Evolutionary conservation across 257 asterid species (phyloP).

Genomic region (Capsicum baccatum): DNA sequence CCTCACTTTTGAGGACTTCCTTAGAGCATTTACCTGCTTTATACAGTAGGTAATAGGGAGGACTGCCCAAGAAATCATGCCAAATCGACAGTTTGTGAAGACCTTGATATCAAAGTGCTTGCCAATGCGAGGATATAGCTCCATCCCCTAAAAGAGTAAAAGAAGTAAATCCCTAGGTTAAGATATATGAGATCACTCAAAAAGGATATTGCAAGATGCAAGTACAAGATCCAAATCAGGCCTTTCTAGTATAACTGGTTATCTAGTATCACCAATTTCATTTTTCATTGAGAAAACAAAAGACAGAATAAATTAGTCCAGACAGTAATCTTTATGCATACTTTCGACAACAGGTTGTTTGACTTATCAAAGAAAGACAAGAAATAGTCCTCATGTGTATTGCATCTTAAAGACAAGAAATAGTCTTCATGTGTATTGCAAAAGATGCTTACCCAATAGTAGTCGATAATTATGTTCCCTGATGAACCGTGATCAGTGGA

Average conservation of each 20-base stretch:
- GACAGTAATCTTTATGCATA: slow-evolving; percentile 8
- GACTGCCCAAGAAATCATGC: slow-evolving; percentile 99
- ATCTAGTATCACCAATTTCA: slow-evolving; percentile 14
- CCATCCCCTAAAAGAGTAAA: slow-evolving; percentile 80
- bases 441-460: slow-evolving; percentile 79
- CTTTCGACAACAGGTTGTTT: background rate
- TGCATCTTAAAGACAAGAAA: background rate
- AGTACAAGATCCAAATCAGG: background rate
- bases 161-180: slow-evolving; percentile 22
- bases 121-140: slow-evolving; percentile 96
- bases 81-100: slow-evolving; percentile 95
- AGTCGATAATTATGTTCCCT: slow-evolving; percentile 87
- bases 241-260: background rate
- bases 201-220: background rate
- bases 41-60: slow-evolving; percentile 94
- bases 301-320: background rate
- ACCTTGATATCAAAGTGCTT: slow-evolving; percentile 93
- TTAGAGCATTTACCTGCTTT: slow-evolving; percentile 70
- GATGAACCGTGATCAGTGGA: slow-evolving; percentile 90
- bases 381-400: slow-evolving; percentile 17
- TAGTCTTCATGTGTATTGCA: slow-evolving; percentile 25
- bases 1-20: slow-evolving; percentile 17
- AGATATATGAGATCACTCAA: slow-evolving; percentile 3
- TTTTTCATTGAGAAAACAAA: background rate
- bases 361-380: background rate